These are phyloP conservation scores for Ormosia emarginata DNA, from an alignment of 306 rosid species.

Conservation along the genomic window DNA sequence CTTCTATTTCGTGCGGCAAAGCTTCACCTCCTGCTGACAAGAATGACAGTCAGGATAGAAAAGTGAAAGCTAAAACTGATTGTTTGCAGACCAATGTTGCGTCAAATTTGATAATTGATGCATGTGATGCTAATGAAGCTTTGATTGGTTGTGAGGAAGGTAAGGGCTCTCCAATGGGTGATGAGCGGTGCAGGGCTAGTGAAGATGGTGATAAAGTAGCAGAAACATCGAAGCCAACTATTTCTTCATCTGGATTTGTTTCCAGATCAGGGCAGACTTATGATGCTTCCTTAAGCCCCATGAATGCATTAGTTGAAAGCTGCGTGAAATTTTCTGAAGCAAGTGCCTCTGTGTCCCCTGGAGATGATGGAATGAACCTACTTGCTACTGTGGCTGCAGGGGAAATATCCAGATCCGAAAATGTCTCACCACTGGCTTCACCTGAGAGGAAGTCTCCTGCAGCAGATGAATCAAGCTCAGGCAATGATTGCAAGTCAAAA, in stretches of 20 bases:
- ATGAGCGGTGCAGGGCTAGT: conserved; percentile 41
- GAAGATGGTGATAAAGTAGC: conserved; percentile 41
- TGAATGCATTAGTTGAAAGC: conserved; percentile 79
- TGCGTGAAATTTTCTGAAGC: conserved; percentile 76
- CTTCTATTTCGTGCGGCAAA: conserved; percentile 42
- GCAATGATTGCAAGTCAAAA: conserved; percentile 45
- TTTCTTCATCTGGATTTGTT: conserved; percentile 45
- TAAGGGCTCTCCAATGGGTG: conserved; percentile 46
- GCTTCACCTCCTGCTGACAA: conserved; percentile 68
- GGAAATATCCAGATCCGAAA: conserved; percentile 67
- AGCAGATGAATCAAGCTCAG: conserved; percentile 39
- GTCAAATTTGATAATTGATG: conserved; percentile 48
- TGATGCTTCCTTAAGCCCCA: conserved; percentile 74
- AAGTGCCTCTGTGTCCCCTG: conserved; percentile 47
- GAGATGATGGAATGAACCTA: conserved; percentile 84
- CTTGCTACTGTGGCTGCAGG: conserved; percentile 90
- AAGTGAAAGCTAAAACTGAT: conserved; percentile 52
- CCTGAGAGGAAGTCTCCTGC: conserved; percentile 49
- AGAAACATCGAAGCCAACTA: conserved; percentile 46
- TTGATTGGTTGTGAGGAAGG: conserved; percentile 49
- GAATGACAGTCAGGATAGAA: conserved; percentile 53
- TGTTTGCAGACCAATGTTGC: conserved; percentile 32
- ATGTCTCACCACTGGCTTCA: conserved; percentile 51
- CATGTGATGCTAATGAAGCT: conserved; percentile 47
- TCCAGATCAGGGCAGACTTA: conserved; percentile 49